Percentiles rank a stretch among this genome's conserved stretches.
Evolutionary conservation across 2,329 filamentous ascomycete genomes (phyloP).

Genomic region (Ophiostoma angusticollis): DNA sequence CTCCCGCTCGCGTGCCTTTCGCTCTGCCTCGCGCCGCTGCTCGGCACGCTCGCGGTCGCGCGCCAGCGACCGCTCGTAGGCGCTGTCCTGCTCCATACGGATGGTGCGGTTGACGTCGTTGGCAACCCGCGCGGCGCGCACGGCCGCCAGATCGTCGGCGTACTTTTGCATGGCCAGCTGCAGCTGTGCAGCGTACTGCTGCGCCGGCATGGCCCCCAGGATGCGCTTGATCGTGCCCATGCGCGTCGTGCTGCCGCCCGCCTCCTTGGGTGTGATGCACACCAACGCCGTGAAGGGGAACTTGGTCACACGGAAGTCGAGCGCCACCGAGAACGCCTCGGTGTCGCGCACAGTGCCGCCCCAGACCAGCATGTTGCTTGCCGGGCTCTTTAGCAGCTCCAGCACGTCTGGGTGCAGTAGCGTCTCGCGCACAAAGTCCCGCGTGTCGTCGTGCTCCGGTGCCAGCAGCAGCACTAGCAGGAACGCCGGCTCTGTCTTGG

Average conservation of each 20-base stretch:
- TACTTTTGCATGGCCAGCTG: slow-evolving; percentile 62
- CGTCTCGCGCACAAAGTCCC: slow-evolving; percentile 68
- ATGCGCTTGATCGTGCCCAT: slow-evolving; percentile 85
- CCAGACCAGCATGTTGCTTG: slow-evolving; percentile 79
- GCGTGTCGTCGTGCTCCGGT: slow-evolving; percentile 88
- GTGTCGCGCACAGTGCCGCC: slow-evolving; percentile 85
- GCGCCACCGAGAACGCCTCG: slow-evolving; percentile 88
- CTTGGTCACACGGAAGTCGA: slow-evolving; percentile 76
- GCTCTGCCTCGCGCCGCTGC: slow-evolving; percentile 55
- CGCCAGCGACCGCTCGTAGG: slow-evolving; percentile 85
- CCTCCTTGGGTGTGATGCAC: slow-evolving; percentile 74
- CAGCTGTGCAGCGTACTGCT: slow-evolving; percentile 64
- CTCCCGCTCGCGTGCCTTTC: slow-evolving; percentile 45
- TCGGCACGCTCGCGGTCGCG: slow-evolving; percentile 75
- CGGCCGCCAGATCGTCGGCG: slow-evolving; percentile 58
- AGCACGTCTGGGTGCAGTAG: slow-evolving; percentile 64
- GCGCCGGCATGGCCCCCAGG: slow-evolving; percentile 55
- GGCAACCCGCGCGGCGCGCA: slow-evolving; percentile 63
- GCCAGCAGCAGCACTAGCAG: slow-evolving; percentile 79
- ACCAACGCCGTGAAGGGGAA: slow-evolving; percentile 83
- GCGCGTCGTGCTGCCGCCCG: slow-evolving; percentile 43
- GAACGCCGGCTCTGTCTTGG: slow-evolving; percentile 85
- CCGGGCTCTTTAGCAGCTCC: slow-evolving; percentile 58
- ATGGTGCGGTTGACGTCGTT: slow-evolving; percentile 71
- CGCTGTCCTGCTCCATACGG: slow-evolving; percentile 79